Evolutionary conservation across 2,329 filamentous ascomycete genomes (phyloP).

Genomic region (Fusarium fujikuroi): DNA sequence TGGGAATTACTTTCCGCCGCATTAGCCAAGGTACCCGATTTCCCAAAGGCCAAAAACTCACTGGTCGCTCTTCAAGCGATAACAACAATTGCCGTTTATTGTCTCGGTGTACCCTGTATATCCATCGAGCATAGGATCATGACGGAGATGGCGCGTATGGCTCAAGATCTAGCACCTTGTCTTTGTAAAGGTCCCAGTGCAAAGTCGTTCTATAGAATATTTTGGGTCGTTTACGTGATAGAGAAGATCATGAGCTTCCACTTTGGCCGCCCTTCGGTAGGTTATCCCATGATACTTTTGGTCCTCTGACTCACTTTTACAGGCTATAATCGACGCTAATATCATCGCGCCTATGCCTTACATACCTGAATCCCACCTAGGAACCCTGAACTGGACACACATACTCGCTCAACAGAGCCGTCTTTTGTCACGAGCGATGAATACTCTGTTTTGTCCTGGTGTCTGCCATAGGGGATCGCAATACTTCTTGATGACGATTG

Average conservation of each 20-base stretch:
- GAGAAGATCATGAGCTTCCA: constrained; percentile 41
- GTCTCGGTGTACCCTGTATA: constrained; percentile 24
- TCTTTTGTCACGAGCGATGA: constrained; percentile 28
- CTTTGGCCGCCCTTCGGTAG: constrained; percentile 35
- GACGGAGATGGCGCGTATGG: constrained; percentile 29
- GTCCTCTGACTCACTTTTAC: background rate
- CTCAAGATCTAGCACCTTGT: constrained; percentile 24
- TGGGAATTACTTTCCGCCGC: constrained; percentile 36
- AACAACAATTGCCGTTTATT: constrained; percentile 22
- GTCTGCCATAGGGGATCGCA: constrained; percentile 7
- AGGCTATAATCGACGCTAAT: constrained; percentile 30
- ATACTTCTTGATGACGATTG: constrained; percentile 18
- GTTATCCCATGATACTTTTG: background rate
- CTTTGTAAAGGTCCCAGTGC: constrained; percentile 10
- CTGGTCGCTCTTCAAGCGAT: constrained; percentile 34
- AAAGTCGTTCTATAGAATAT: constrained; percentile 21
- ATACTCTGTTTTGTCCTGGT: constrained; percentile 25
- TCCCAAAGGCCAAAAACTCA: constrained; percentile 12
- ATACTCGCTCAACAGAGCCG: constrained; percentile 24
- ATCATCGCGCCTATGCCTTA: constrained; percentile 30
- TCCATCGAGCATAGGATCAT: constrained; percentile 34
- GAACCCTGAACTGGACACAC: constrained; percentile 23
- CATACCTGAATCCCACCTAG: constrained; percentile 33
- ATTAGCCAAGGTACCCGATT: constrained; percentile 10
- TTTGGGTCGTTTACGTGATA: constrained; percentile 35